Conservation (phyloP, 768 basidiomycete species). For the Leccinum rimulosum region DNA sequence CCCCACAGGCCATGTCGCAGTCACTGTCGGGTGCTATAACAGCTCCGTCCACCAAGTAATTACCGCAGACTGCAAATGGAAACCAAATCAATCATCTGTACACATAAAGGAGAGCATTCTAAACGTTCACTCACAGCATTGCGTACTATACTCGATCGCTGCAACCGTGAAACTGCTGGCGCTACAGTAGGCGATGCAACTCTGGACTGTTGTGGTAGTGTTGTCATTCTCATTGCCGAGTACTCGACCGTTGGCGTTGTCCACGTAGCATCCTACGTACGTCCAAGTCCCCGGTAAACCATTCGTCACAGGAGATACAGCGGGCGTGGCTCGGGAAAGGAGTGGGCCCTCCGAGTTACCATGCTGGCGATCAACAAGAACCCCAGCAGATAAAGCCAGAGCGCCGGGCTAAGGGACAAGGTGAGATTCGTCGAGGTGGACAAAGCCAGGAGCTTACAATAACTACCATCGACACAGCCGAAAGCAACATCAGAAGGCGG, state of each 20-base stretch:
- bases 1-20: slow-evolving; percentile 76
- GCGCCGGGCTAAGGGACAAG: neutral
- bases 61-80: slow-evolving; percentile 60
- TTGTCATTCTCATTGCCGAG: slow-evolving; percentile 43
- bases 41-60: slow-evolving; percentile 61
- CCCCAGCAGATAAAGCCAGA: neutral
- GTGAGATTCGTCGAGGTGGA: neutral
- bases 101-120: neutral
- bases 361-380: neutral
- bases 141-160: slow-evolving; percentile 60
- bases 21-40: slow-evolving; percentile 43
- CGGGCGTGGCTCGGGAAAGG: neutral
- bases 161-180: slow-evolving; percentile 60
- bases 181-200: slow-evolving; percentile 60
- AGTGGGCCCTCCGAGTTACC: neutral
- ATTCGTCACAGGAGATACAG: slow-evolving; percentile 39
- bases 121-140: slow-evolving; percentile 44
- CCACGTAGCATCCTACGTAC: slow-evolving; percentile 70
- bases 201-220: slow-evolving; percentile 51
- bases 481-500: neutral
- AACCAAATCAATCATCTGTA: neutral
- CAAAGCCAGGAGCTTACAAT: neutral
- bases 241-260: slow-evolving; percentile 66
- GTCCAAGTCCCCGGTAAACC: slow-evolving; percentile 57
- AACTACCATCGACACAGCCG: neutral